Percentiles rank a stretch among this genome's conserved stretches.
Conservation (phyloP, 2,329 filamentous ascomycete species). For the Hymenoscyphus salicellus region DNA sequence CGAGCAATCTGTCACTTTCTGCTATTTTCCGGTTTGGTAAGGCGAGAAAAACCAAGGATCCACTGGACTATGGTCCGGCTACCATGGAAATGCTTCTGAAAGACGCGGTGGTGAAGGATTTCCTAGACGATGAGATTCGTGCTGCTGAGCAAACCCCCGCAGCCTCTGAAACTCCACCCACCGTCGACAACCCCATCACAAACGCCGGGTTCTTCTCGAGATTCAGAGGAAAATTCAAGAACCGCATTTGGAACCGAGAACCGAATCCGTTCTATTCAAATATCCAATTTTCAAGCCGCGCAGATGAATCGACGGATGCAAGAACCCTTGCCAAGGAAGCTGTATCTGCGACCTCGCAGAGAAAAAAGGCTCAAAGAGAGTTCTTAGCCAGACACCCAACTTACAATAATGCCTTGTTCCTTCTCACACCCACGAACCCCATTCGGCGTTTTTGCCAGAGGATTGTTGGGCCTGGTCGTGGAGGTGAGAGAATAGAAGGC, state of each 20-base stretch:
- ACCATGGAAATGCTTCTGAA: slow-evolving; percentile 96
- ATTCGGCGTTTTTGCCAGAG: slow-evolving; percentile 81
- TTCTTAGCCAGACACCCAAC: slow-evolving; percentile 82
- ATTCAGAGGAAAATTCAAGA: slow-evolving; percentile 59
- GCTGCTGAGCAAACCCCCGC: slow-evolving; percentile 39
- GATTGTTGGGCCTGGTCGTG: slow-evolving; percentile 87
- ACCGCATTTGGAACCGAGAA: slow-evolving; percentile 61
- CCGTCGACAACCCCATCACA: slow-evolving; percentile 38
- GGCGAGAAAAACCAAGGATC: slow-evolving; percentile 66
- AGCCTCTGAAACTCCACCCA: slow-evolving; percentile 31
- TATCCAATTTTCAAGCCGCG: slow-evolving; percentile 61
- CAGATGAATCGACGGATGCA: slow-evolving; percentile 78
- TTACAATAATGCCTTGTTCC: slow-evolving; percentile 89
- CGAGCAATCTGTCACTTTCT: slow-evolving; percentile 73
- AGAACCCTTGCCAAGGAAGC: slow-evolving; percentile 87
- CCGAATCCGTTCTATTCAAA: slow-evolving; percentile 94
- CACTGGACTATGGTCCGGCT: slow-evolving; percentile 85
- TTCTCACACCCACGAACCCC: slow-evolving; percentile 76
- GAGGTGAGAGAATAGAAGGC: slow-evolving; percentile 81
- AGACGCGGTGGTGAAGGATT: slow-evolving; percentile 91
- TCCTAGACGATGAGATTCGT: slow-evolving; percentile 72
- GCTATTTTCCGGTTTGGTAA: slow-evolving; percentile 65
- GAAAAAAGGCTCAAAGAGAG: slow-evolving; percentile 84
- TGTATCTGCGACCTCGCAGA: slow-evolving; percentile 74
- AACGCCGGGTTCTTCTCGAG: slow-evolving; percentile 58